These are phyloP conservation scores for Candida anglica DNA, from an alignment of 805 yeast genomes.

Conservation along the genomic window DNA sequence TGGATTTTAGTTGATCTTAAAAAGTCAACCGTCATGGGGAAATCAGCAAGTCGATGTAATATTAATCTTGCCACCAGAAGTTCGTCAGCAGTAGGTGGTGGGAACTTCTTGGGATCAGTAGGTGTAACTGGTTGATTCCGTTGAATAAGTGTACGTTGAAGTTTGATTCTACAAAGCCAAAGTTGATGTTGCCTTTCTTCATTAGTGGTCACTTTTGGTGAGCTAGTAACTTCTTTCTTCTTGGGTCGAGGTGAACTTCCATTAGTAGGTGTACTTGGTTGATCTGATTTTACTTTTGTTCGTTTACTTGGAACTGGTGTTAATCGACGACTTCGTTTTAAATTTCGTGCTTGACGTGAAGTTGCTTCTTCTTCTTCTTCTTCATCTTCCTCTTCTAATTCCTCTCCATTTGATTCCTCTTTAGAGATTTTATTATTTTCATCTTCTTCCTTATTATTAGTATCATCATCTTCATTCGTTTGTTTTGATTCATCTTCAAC, in stretches of 20 bases:
- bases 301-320: neutral
- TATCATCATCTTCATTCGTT: conserved; percentile 9
- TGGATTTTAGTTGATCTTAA: conserved; percentile 45
- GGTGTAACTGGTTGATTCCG: conserved; percentile 39
- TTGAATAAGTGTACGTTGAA: conserved; percentile 48
- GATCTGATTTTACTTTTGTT: neutral
- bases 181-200: conserved; percentile 42
- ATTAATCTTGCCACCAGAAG: conserved; percentile 37
- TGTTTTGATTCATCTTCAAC: conserved; percentile 11
- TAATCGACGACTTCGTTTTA: conserved; percentile 3
- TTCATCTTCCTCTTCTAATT: conserved; percentile 44
- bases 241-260: neutral
- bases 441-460: conserved; percentile 4
- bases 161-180: conserved; percentile 44
- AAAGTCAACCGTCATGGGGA: conserved; percentile 37
- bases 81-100: conserved; percentile 43
- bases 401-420: conserved; percentile 12
- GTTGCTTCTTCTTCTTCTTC: conserved; percentile 14
- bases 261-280: conserved; percentile 1
- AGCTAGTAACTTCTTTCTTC: neutral
- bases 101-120: conserved; percentile 25
- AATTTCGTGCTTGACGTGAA: conserved; percentile 12
- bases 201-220: conserved; percentile 20
- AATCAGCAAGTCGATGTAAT: conserved; percentile 38
- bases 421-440: conserved; percentile 10